Conservation (phyloP, 2,329 filamentous ascomycete genomes). For the Fusarium nurragi region DNA sequence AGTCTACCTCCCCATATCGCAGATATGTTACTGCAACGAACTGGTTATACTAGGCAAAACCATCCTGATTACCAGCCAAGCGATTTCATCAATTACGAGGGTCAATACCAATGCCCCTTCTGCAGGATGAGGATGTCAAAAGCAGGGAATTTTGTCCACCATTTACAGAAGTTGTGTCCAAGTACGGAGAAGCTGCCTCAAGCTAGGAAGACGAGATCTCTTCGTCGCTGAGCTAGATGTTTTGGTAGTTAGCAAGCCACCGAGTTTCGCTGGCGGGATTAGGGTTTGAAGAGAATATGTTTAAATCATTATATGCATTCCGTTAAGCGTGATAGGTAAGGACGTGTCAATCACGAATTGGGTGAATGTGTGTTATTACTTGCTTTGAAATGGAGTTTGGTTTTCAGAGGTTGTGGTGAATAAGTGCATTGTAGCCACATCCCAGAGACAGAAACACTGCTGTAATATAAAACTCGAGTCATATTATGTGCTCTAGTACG, state of each 20-base stretch:
- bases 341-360: not conserved
- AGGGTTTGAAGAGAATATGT: not conserved
- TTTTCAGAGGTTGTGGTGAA: not conserved
- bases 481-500: not conserved
- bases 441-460: not conserved
- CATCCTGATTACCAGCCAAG: not conserved
- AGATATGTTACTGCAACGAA: not conserved
- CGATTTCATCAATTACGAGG: conserved; percentile 5
- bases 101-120: conserved; percentile 15
- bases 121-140: not conserved
- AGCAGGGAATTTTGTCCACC: not conserved
- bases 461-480: not conserved
- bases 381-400: not conserved
- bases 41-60: not conserved
- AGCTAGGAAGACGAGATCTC: not conserved
- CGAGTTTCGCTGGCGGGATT: not conserved
- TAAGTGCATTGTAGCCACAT: not conserved
- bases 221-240: not conserved
- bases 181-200: not conserved
- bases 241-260: not conserved
- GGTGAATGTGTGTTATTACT: not conserved
- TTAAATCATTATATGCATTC: not conserved
- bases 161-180: conserved; percentile 6
- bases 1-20: not conserved
- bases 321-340: not conserved